Base-by-base conservation (phyloP, 768 basidiomycete species). In the Chalciporus chontae region DNA sequence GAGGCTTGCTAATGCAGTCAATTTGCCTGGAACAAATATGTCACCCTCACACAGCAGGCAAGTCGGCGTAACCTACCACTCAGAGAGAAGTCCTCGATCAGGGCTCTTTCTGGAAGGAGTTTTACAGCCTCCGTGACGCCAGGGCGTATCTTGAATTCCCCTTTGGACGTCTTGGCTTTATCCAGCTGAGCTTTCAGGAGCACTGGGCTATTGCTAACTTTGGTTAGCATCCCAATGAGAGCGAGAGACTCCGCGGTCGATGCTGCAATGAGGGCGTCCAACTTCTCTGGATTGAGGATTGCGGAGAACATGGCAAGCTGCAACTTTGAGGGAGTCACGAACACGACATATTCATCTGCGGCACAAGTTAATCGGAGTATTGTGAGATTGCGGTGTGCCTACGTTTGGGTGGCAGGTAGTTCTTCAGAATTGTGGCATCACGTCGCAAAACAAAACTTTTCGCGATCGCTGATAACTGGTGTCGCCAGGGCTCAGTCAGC, bases 331-430 rank as follows among this genome's bases (percentile, higher is more conserved):
- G 96, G 95, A 5, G 84, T 84, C 26, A 96, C 77, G 66, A 98
- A 98, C n/a, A 98, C 84, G n/a, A 95, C 88, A 63, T 95, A 97
- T 82, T 99, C 96, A 63, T 90, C 95, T 98, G 55, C 8, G 8
- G 38, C 23, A 15, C 18, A 15, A 39, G 38, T 51, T 37, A 55
- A 23, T 4, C 34, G 53, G 24, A 51, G 36, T 15, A 24, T 14
- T 7, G 21, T 10, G 37, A 24, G 32, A 47, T 24, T 29, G 31
- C 26, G 15, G 42, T 17, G 29, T 67, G 29, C 85, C 52, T 50
- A 96, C 94, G 75, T 73, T 96, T 96, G 1, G 96, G 93, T 9
- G 95, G 95, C 18, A 99, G 71, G 64, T 88, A 90, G 54, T 85
- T 85, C 56, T 83, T 78, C 44, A 97, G 68, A 34, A 97, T 79